Evolutionary conservation across 805 yeast genomes (phyloP), one percentile per base, ranked within the genome.

Genomic region (Komagataella pastoris): DNA sequence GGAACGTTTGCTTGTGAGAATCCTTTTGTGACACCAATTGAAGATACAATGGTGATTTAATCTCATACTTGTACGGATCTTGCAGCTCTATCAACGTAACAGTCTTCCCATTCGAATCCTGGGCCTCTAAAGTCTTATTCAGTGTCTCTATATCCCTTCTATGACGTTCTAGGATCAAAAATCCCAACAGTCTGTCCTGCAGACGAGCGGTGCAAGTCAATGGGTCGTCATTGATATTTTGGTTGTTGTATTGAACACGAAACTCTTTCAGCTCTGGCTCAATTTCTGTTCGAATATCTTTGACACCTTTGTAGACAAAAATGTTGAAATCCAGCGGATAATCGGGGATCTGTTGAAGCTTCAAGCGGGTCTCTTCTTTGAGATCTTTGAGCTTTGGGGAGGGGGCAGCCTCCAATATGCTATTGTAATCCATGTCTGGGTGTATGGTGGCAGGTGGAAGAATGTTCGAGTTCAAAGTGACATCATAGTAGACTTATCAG

Each of bases 311-410:
- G 53, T 62, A 65, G 3, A 69, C 55, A 46, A 66, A 66, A 19
- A 69, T 66, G 52, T 69, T 69, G 55, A 63, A 69, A 52, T 69
- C 73, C 7, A 69, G 54, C 1, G 70, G 68, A 45, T 65, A 69
- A 36, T 66, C 69, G 6, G 71, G 66, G 2, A 69, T 63, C 23
- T 51, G 47, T 0, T 60, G 23, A 5, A 69, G 54, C 21, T 44
- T 24, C 40, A 10, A 30, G 12, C 12, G 23, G 10, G 8, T 30
- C 40, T 30, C 40, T 4, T 30, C 40, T 4, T 14, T 30, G 14
- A 30, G 40, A 30, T 30, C 40, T 14, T 30, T 30, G 5, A 30
- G 40, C 40, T 30, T 30, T 5, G 40, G 40, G 40, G 40, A 30
- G 40, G 40, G 40, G 6, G 14, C 40, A 30, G 40, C 14, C 40